phyloP scores from a whole-genome alignment of 768 basidiomycete genomes.

The Strobilomyces echinocephalus region DNA sequence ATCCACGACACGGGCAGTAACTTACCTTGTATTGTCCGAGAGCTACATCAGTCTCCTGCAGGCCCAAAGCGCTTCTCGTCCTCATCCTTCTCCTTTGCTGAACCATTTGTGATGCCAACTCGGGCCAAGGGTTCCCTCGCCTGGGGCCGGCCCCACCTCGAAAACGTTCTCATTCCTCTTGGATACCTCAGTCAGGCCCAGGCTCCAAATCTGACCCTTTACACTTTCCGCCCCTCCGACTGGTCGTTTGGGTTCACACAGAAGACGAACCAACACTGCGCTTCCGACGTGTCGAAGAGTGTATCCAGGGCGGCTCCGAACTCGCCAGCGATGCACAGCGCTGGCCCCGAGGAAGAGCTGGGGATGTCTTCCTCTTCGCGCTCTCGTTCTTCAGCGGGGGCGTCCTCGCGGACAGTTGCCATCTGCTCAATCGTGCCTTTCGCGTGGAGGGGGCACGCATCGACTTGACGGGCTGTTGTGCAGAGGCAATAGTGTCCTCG shows the following conservation, averaged over 20 bases:
- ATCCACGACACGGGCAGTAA: background rate
- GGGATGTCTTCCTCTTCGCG: conserved; percentile 41
- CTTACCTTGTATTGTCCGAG: conserved; percentile 76
- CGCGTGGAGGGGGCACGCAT: conserved; percentile 87
- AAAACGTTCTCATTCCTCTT: conserved; percentile 62
- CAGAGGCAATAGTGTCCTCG: conserved; percentile 93
- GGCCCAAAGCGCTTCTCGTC: conserved; percentile 48
- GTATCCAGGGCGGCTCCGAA: conserved; percentile 82
- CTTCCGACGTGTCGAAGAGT: conserved; percentile 84
- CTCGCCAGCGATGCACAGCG: conserved; percentile 79
- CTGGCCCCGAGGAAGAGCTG: conserved; percentile 29
- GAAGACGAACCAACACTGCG: conserved; percentile 87
- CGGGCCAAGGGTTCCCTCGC: conserved; percentile 65
- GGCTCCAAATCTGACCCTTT: conserved; percentile 83
- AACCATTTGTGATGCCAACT: conserved; percentile 55
- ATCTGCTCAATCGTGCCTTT: conserved; percentile 66
- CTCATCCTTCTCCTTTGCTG: conserved; percentile 54
- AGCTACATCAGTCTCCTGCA: conserved; percentile 70
- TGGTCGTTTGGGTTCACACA: conserved; percentile 96
- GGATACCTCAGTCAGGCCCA: conserved; percentile 76
- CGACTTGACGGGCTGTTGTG: conserved; percentile 89
- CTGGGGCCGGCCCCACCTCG: conserved; percentile 80
- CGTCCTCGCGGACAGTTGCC: conserved; percentile 32
- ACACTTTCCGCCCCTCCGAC: conserved; percentile 86
- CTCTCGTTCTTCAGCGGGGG: conserved; percentile 40